Evolutionary conservation across 2,329 filamentous ascomycete genomes (phyloP), one percentile per base, ranked within the genome.

Genomic region (Fusarium solani-melongenae): DNA sequence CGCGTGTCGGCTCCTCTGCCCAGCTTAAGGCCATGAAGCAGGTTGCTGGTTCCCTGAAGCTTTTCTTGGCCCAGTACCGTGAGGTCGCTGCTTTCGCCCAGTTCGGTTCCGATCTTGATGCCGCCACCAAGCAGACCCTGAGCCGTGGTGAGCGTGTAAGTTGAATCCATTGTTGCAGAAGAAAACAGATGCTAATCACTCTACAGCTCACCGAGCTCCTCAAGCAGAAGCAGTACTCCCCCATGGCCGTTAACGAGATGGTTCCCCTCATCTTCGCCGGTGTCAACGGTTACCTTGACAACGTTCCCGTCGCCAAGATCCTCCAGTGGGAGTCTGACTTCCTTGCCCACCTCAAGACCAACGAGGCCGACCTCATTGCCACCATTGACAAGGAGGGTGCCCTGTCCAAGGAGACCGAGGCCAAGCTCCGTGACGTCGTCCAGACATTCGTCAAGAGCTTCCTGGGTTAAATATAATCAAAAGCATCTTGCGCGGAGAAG

Each of bases 21-120:
- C 96, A 99, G 92, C 92, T 98, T 86, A 99, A 98, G 94, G 95
- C 96, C 88, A 99, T 99, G 96, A 99, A 99, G 92, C 96, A 99
- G 91, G 96, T 99, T 81, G 96, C 96, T 83, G 96, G 96, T 92
- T 98, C 96, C 80, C 91, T 99, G 84, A 99, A 99, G 92, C 95
- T 99, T 81, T 99, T 98, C 95, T 94, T 99, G 93, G 96, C 96
- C 82, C 96, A 99, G 90, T 99, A 99, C 92, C 96, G 96, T 96
- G 96, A 99, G 88, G 96, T 99, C 76, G 96, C 96, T 82, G 96
- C 96, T 81, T 99, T 99, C 88, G 96, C 96, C 81, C 96, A 99
- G 89, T 99, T 99, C 92, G 96, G 96, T 93, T 99, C 96, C 84
- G 96, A 99, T 91, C 90, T 99, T 80, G 96, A 99, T 89, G 96